These are phyloP conservation scores for Solanum chacoense DNA, from an alignment of 305 asterid species.

Conservation along the genomic window DNA sequence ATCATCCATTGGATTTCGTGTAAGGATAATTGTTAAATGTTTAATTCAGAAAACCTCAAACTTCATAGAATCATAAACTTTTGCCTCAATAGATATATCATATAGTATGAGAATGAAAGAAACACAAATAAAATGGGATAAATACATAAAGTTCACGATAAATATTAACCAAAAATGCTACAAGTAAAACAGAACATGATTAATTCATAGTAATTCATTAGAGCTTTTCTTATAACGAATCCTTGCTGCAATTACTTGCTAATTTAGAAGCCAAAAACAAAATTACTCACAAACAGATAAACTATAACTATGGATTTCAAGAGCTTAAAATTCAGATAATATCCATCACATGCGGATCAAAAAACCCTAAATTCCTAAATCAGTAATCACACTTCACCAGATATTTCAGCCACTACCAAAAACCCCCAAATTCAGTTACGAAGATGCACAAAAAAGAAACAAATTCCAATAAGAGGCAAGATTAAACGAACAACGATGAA, in stretches of 20 bases:
- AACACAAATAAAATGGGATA: background rate
- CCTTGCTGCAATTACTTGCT: background rate
- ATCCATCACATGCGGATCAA: background rate
- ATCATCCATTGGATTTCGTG: background rate
- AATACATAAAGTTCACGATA: background rate
- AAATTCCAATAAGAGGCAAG: background rate
- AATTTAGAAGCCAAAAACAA: background rate
- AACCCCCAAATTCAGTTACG: background rate
- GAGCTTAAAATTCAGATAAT: background rate
- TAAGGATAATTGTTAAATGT: background rate
- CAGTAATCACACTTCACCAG: background rate
- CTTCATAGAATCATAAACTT: background rate
- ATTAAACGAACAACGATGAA: background rate
- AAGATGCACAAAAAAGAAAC: background rate
- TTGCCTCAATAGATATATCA: background rate
- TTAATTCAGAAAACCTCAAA: background rate
- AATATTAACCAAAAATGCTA: background rate
- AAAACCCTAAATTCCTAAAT: background rate
- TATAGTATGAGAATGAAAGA: background rate
- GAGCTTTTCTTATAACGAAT: background rate
- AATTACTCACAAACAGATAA: background rate
- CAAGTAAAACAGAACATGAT: background rate
- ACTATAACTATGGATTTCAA: background rate
- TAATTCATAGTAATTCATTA: background rate
- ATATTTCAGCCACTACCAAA: background rate